Evolutionary conservation across 345 rosid genomes (phyloP), one percentile per base, ranked within the genome.

Genomic region (Aquilaria sinensis): DNA sequence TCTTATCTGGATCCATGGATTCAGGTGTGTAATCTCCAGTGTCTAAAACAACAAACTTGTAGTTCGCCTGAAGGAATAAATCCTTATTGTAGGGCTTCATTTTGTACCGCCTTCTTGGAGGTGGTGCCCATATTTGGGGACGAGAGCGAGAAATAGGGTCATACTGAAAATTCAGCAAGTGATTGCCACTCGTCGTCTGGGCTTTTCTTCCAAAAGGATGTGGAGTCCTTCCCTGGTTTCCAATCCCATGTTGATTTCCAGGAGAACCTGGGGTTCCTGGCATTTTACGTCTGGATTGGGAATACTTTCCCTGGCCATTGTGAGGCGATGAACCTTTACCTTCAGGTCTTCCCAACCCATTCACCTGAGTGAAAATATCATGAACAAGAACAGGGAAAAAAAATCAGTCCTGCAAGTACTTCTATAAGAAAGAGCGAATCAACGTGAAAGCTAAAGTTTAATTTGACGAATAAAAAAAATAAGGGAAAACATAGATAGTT

Each of bases 31-130:
- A 78, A 54, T 79, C 75, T 59, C 88, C 96, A 0, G 90, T 83
- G 63, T 90, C 89, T 65, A 94, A 78, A 68, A 90, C 75, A 78
- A 94, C 91, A 75, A 90, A 94, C 82, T 86, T 90, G 83, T 82
- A 94, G 78, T 94, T 94, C 31, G 99, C 97, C 73, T 94, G 87
- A 68, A 94, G 90, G 80, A 94, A 94, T 69, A 94, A 60, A 75
- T 90, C 99, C 70, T 77, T 94, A 74, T 86, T 90, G 62, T 86
- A 94, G 54, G 99, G 95, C 78, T 75, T 88, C 69, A 80, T 70
- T 79, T 82, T 90, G 43, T 69, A 74, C 59, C 65, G 81, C 70
- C 86, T 81, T 72, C 92, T 77, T 50, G 81, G 72, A 57, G 86
- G 96, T 63, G 70, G 70, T 32, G 63, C 72, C 62, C 92, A 78